These are phyloP conservation scores for Helianthus annuus DNA, from an alignment of 129 eudicot species.

Conservation along the genomic window DNA sequence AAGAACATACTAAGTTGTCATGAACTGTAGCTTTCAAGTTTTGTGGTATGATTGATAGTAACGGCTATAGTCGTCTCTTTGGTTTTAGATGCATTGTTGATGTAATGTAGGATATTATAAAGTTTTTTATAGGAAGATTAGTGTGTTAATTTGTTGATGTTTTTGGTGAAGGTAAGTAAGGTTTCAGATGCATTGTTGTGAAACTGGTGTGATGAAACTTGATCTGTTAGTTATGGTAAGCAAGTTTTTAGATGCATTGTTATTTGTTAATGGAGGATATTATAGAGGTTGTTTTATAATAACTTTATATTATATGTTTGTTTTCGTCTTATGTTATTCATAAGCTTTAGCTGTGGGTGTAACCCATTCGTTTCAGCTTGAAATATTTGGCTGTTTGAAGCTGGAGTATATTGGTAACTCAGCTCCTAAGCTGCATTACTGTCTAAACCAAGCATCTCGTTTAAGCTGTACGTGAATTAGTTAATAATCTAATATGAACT, in stretches of 20 bases:
- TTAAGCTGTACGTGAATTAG: conserved; percentile 10
- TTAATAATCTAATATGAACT: background rate
- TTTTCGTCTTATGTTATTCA: background rate
- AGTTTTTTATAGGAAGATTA: conserved; percentile 9
- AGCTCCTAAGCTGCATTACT: conserved; percentile 9
- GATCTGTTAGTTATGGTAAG: background rate
- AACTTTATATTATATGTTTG: background rate
- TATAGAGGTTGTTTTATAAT: no score
- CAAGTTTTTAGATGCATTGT: no score
- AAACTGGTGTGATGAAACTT: conserved; percentile 7
- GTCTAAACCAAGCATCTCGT: background rate
- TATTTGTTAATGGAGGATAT: no score
- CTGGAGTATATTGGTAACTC: conserved; percentile 1
- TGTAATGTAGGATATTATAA: conserved; percentile 17
- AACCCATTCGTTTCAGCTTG: background rate
- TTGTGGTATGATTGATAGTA: background rate
- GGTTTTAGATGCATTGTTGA: background rate
- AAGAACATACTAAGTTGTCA: no score
- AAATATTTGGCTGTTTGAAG: conserved; percentile 7
- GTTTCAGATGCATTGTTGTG: conserved; percentile 23
- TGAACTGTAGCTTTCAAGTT: background rate
- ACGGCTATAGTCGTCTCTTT: background rate
- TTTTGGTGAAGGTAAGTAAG: conserved; percentile 18
- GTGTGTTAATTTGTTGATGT: conserved; percentile 20
- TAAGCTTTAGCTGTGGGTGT: background rate